These are phyloP conservation scores for Lithospermum erythrorhizon DNA, from an alignment of 257 asterid species.

Conservation along the genomic window DNA sequence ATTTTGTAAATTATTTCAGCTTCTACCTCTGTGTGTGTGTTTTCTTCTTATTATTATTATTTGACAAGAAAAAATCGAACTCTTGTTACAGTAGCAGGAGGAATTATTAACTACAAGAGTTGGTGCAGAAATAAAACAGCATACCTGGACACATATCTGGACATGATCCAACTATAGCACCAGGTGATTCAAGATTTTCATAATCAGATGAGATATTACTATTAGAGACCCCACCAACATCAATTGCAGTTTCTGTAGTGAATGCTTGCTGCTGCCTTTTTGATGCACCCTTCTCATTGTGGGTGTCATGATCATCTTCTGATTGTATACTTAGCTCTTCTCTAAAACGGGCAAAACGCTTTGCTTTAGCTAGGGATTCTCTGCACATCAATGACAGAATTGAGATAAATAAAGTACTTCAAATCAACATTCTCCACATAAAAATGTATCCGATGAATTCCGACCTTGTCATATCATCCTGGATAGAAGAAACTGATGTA, in stretches of 20 bases:
- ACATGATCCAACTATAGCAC: slow-evolving; percentile 68
- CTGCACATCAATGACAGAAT: slow-evolving; percentile 27
- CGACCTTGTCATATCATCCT: slow-evolving; percentile 59
- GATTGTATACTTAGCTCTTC: slow-evolving; percentile 51
- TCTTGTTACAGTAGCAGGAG: not conserved
- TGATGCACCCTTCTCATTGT: slow-evolving; percentile 36
- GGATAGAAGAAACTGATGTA: slow-evolving; percentile 31
- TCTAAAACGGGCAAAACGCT: slow-evolving; percentile 83
- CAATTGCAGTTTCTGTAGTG: slow-evolving; percentile 33
- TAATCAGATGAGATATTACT: slow-evolving; percentile 29
- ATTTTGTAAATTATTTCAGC: too few species aligned
- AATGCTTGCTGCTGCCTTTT: slow-evolving; percentile 38
- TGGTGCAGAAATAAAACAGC: slow-evolving; percentile 9
- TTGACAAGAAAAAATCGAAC: not conserved
- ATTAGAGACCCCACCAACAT: slow-evolving; percentile 30
- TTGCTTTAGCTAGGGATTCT: slow-evolving; percentile 79
- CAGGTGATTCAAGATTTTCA: slow-evolving; percentile 41
- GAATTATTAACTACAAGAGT: not conserved
- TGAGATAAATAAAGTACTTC: slow-evolving; percentile 2
- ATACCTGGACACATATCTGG: slow-evolving; percentile 98
- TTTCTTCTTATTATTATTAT: not conserved
- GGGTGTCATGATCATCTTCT: slow-evolving; percentile 22
- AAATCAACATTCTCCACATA: slow-evolving; percentile 11
- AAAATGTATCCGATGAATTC: not conserved
- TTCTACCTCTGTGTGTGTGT: not conserved